Percentiles rank a stretch among this genome's conserved stretches.
Conservation (phyloP, 2,329 filamentous ascomycete species). For the Coniella vitis region DNA sequence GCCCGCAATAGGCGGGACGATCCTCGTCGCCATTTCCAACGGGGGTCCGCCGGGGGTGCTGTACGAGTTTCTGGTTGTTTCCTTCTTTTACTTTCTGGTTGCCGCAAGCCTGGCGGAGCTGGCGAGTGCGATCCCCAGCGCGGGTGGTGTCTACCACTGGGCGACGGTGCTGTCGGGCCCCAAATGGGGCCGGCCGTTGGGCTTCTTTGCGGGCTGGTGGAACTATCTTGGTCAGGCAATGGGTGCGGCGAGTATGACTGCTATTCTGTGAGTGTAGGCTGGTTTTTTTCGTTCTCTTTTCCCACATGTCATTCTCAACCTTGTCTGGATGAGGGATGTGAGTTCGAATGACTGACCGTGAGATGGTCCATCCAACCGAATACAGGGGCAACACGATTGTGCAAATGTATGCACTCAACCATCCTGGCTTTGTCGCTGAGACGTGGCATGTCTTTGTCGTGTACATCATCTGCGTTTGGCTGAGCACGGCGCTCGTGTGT, state of each 20-base stretch:
- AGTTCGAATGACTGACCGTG: too few species aligned
- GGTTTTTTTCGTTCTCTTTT: background rate
- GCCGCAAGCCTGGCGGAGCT: slow-evolving; percentile 54
- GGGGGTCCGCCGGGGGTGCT: slow-evolving; percentile 55
- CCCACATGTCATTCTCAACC: background rate
- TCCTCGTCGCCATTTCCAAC: slow-evolving; percentile 48
- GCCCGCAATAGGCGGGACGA: slow-evolving; percentile 37
- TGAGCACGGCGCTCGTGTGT: slow-evolving; percentile 35
- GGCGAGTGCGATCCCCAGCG: slow-evolving; percentile 54
- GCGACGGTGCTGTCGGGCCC: slow-evolving; percentile 50
- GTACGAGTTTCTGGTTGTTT: slow-evolving; percentile 49
- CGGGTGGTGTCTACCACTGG: slow-evolving; percentile 56
- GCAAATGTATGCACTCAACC: slow-evolving; percentile 37
- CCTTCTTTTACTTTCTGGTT: slow-evolving; percentile 50
- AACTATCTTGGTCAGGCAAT: slow-evolving; percentile 37
- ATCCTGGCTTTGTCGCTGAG: slow-evolving; percentile 28
- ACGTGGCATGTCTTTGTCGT: slow-evolving; percentile 38
- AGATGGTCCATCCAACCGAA: background rate
- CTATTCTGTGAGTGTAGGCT: slow-evolving; percentile 25
- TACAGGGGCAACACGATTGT: slow-evolving; percentile 31
- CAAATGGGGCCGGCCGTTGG: slow-evolving; percentile 41
- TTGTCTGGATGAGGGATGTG: too few species aligned
- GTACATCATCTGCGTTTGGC: slow-evolving; percentile 34
- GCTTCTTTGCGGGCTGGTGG: slow-evolving; percentile 40
- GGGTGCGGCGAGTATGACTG: slow-evolving; percentile 33